These are phyloP conservation scores for Candida dubliniensis DNA, from an alignment of 1,139 yeast genomes.

Conservation along the genomic window DNA sequence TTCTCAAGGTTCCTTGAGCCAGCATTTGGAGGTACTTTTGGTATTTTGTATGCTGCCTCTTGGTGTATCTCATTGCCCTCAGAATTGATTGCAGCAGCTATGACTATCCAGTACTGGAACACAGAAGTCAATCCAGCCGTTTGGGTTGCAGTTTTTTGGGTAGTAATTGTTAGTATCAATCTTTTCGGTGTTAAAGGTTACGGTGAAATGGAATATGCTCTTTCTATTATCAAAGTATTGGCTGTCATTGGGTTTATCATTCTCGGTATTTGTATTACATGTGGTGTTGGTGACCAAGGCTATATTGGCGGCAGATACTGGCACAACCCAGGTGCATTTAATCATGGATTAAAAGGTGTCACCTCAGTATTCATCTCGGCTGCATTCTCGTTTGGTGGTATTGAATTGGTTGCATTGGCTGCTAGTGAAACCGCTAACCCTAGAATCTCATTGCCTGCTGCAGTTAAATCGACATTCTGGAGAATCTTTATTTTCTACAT, in stretches of 20 bases:
- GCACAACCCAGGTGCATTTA: constrained; percentile 49
- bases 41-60: constrained; percentile 40
- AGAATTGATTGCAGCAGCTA: constrained; percentile 45
- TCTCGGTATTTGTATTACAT: constrained; percentile 38
- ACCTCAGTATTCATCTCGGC: constrained; percentile 82
- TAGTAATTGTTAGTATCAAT: constrained; percentile 38
- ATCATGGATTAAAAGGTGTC: constrained; percentile 72
- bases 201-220: constrained; percentile 46
- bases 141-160: constrained; percentile 45
- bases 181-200: constrained; percentile 47
- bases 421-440: constrained; percentile 85
- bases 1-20: constrained; percentile 63
- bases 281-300: constrained; percentile 45
- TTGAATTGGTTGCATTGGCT: constrained; percentile 69
- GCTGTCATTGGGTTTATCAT: constrained; percentile 47
- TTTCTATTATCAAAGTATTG: constrained; percentile 42
- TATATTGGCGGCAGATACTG: constrained; percentile 44
- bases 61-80: constrained; percentile 48
- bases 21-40: constrained; percentile 56
- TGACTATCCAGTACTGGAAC: constrained; percentile 46
- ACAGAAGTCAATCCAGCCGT: constrained; percentile 37
- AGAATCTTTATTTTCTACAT: constrained; percentile 63
- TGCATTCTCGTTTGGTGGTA: constrained; percentile 73
- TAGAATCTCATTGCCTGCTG: constrained; percentile 62
- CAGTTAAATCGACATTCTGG: constrained; percentile 75